Conservation (phyloP, 2,329 filamentous ascomycete species). For the Atkinsonella hypoxylon region DNA sequence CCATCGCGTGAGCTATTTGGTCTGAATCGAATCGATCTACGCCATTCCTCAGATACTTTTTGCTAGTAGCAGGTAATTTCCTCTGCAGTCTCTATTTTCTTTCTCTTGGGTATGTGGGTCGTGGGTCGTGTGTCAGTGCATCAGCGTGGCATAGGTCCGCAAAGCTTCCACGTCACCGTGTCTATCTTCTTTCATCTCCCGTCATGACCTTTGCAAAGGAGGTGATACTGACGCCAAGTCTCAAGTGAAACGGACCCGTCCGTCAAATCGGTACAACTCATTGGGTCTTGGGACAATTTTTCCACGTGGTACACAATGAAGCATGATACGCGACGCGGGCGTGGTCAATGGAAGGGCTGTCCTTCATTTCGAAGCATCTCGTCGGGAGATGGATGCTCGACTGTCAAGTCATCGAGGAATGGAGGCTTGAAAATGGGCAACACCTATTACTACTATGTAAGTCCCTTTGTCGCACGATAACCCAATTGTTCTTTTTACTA, state of each 20-base stretch:
- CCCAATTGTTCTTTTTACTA: too few relatives aligned
- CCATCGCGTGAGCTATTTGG: neutral
- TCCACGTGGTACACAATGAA: constrained; percentile 67
- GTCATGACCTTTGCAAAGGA: neutral
- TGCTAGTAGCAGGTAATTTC: neutral
- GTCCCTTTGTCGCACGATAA: constrained; percentile 20
- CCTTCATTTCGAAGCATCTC: constrained; percentile 78
- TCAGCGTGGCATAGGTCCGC: neutral
- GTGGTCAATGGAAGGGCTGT: constrained; percentile 74
- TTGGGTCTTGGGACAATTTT: constrained; percentile 97
- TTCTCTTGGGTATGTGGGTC: neutral
- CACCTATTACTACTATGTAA: constrained; percentile 91
- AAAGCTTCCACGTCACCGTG: too few relatives aligned
- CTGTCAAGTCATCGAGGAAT: constrained; percentile 38
- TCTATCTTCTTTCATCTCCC: too few relatives aligned
- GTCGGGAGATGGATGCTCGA: constrained; percentile 55
- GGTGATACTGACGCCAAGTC: constrained; percentile 12
- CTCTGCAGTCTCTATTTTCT: neutral
- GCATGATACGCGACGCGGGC: constrained; percentile 61
- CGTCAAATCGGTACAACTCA: constrained; percentile 60
- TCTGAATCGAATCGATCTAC: neutral
- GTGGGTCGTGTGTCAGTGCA: neutral
- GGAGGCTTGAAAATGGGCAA: constrained; percentile 85
- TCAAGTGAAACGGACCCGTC: constrained; percentile 47
- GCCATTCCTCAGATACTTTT: neutral